Conservation (phyloP, 1,284 basidiomycete genomes). For the Mycena citricolor region DNA sequence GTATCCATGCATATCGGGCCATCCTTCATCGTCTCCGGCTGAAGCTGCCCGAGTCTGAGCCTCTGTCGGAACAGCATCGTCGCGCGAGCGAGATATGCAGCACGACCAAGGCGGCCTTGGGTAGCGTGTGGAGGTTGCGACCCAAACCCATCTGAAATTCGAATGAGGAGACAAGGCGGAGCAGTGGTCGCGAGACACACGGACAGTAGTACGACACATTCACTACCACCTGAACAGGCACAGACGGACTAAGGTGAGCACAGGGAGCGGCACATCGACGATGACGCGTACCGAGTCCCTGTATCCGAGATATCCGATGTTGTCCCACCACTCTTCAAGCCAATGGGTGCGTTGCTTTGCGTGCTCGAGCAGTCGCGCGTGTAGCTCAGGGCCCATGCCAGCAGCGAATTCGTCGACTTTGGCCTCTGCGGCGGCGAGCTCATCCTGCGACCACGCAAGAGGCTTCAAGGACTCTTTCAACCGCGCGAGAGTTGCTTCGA, state of each 20-base stretch:
- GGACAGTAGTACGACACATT: constrained; percentile 84
- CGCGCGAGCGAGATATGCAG: constrained; percentile 70
- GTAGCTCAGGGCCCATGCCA: constrained; percentile 54
- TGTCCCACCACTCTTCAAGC: constrained; percentile 86
- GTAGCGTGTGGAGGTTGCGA: constrained; percentile 60
- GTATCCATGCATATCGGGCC: constrained; percentile 86
- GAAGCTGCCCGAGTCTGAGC: constrained; percentile 64
- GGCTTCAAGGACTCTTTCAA: constrained; percentile 64
- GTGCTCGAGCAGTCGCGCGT: constrained; percentile 53
- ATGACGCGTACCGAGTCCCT: constrained; percentile 69
- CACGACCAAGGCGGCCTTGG: constrained; percentile 63
- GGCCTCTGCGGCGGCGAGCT: constrained; percentile 49
- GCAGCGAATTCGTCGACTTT: constrained; percentile 66
- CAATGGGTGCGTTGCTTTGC: constrained; percentile 59
- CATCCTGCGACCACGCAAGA: constrained; percentile 59
- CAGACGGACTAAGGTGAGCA: too few relatives aligned
- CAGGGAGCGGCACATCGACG: too few relatives aligned
- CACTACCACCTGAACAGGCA: constrained; percentile 57
- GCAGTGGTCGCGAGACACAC: constrained; percentile 25
- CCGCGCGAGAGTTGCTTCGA: constrained; percentile 54
- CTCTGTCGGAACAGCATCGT: constrained; percentile 73
- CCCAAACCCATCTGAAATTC: constrained; percentile 66
- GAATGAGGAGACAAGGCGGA: not conserved
- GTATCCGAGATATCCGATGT: constrained; percentile 67
- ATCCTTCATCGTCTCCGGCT: constrained; percentile 74